Conservation (phyloP, 2,329 filamentous ascomycete species). For the Emmonsiellopsis sp. region DNA sequence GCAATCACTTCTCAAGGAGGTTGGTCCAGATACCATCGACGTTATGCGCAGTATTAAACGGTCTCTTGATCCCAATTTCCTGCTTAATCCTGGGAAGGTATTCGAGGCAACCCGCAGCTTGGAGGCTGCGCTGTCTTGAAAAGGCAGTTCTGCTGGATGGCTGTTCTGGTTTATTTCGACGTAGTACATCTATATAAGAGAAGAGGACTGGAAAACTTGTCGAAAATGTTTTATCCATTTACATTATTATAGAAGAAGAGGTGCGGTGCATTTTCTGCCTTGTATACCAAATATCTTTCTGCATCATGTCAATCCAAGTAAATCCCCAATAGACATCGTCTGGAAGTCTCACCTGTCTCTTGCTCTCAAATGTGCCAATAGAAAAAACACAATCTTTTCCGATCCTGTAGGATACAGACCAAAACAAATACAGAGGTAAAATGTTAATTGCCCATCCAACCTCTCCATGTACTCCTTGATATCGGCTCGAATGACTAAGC, state of each 20-base stretch:
- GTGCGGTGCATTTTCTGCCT: not conserved
- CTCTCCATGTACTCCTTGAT: not conserved
- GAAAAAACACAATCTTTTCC: not conserved
- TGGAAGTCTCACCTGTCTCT: not conserved
- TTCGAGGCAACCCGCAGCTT: constrained; percentile 50
- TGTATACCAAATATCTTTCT: not conserved
- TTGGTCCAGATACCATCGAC: constrained; percentile 68
- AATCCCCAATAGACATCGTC: no score
- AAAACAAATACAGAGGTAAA: not conserved
- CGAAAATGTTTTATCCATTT: not conserved
- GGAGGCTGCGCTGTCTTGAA: not conserved
- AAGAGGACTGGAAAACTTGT: not conserved
- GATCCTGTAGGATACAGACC: not conserved
- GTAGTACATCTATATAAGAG: not conserved
- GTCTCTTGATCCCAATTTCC: constrained; percentile 76
- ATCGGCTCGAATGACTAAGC: not conserved
- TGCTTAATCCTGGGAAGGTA: constrained; percentile 89
- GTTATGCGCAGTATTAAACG: constrained; percentile 78
- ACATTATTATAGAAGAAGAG: not conserved
- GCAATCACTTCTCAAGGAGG: constrained; percentile 64
- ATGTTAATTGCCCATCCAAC: no score
- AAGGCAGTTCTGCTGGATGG: not conserved
- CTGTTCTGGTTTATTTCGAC: no score
- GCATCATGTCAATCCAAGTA: no score
- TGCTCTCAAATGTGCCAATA: not conserved